Evolutionary conservation across 495 filamentous ascomycete species (phyloP).

Genomic region (Cudoniella acicularis): DNA sequence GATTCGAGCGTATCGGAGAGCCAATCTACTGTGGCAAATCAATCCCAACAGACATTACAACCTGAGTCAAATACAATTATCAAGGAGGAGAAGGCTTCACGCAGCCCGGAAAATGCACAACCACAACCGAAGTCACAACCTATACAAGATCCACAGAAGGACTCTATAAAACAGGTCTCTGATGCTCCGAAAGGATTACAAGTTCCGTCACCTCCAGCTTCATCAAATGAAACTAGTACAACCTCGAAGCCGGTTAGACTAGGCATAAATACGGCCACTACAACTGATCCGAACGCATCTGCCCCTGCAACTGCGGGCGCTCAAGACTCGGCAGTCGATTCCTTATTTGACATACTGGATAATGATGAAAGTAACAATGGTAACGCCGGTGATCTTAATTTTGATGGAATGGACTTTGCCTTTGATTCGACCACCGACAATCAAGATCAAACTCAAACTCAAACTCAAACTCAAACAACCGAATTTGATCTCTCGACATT

Average conservation of each 20-base stretch:
- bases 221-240: not conserved
- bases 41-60: not conserved
- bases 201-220: conserved; percentile 10
- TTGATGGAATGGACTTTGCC: conserved; percentile 21
- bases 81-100: conserved; percentile 5
- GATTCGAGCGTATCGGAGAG: not conserved
- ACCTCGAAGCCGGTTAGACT: conserved; percentile 13
- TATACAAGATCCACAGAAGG: not conserved
- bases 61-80: conserved; percentile 1
- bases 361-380: conserved; percentile 7
- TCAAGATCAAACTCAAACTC: conserved; percentile 1
- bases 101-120: conserved; percentile 2
- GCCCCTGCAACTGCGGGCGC: conserved; percentile 3
- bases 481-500: conserved; percentile 27
- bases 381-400: conserved; percentile 15
- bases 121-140: not conserved
- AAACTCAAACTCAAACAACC: conserved; percentile 8
- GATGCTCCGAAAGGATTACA: conserved; percentile 4
- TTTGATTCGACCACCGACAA: conserved; percentile 1
- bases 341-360: conserved; percentile 21
- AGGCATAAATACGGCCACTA: conserved; percentile 13
- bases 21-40: not conserved
- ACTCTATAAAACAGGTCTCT: not conserved
- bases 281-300: not conserved
- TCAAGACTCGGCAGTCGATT: conserved; percentile 15